Conservation (phyloP, 2,329 filamentous ascomycete genomes). For the Exophiala sideris region DNA sequence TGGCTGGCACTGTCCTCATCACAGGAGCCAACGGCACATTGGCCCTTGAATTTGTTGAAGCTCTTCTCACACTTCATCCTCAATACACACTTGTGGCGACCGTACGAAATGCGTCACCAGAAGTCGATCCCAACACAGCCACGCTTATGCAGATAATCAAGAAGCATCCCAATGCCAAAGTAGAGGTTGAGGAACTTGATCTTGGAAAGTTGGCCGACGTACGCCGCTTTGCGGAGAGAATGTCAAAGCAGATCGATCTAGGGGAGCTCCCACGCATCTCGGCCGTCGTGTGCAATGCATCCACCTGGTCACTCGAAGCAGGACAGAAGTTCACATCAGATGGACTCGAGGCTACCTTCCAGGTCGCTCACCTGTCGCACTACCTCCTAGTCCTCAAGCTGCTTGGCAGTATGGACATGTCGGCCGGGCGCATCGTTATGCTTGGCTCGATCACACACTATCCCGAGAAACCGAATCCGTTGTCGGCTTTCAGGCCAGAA, state of each 20-base stretch:
- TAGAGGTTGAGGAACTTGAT: not conserved
- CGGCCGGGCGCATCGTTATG: not conserved
- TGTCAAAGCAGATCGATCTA: not conserved
- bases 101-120: not conserved
- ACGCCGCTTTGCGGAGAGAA: not conserved
- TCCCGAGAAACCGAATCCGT: not conserved
- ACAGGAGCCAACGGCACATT: not conserved
- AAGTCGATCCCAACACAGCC: not conserved
- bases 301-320: not conserved
- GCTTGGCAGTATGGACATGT: not conserved
- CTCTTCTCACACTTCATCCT: not conserved
- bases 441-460: not conserved
- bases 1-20: not conserved
- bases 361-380: not conserved
- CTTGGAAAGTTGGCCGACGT: not conserved
- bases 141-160: not conserved
- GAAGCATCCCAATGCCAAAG: not conserved
- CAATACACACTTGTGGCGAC: not conserved
- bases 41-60: not conserved
- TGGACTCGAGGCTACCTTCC: not conserved
- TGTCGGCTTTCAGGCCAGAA: not conserved
- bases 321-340: not conserved
- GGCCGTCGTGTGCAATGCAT: not conserved
- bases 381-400: not conserved
- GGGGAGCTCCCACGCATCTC: not conserved